phyloP scores from a whole-genome alignment of 306 rosid species.

The Pyrus communis region DNA sequence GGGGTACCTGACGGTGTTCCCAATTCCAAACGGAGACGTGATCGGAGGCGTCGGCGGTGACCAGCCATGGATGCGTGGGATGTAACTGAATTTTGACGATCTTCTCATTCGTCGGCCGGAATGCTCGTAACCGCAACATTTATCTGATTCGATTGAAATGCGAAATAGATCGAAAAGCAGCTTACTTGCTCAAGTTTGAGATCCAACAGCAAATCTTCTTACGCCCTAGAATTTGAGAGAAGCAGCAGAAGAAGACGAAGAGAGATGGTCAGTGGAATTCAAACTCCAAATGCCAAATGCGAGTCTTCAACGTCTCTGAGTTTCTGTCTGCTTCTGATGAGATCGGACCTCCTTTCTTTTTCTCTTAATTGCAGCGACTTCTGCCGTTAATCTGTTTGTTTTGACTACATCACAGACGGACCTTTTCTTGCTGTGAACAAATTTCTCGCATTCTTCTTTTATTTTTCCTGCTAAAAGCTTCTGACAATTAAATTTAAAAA shows the following conservation, averaged over 20 bases:
- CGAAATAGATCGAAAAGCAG: background rate
- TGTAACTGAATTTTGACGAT: slow-evolving; percentile 92
- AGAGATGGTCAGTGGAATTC: background rate
- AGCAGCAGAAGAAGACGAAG: background rate
- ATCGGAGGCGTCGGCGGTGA: slow-evolving; percentile 92
- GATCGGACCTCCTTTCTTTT: background rate
- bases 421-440: background rate
- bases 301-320: background rate
- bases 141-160: slow-evolving; percentile 1
- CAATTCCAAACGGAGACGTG: slow-evolving; percentile 98
- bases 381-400: background rate
- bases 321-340: background rate
- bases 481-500: too few relatives aligned
- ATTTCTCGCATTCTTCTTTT: too few relatives aligned
- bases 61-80: slow-evolving; percentile 99
- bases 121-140: slow-evolving; percentile 83
- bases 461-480: too few relatives aligned
- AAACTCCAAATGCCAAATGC: background rate
- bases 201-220: slow-evolving; percentile 10
- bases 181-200: background rate
- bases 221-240: background rate
- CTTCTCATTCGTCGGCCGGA: slow-evolving; percentile 79
- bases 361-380: background rate
- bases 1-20: slow-evolving; percentile 88
- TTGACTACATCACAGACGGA: background rate